phyloP scores from a whole-genome alignment of 108 stramenopile species.

The Cyclostephanos tholiformis region DNA sequence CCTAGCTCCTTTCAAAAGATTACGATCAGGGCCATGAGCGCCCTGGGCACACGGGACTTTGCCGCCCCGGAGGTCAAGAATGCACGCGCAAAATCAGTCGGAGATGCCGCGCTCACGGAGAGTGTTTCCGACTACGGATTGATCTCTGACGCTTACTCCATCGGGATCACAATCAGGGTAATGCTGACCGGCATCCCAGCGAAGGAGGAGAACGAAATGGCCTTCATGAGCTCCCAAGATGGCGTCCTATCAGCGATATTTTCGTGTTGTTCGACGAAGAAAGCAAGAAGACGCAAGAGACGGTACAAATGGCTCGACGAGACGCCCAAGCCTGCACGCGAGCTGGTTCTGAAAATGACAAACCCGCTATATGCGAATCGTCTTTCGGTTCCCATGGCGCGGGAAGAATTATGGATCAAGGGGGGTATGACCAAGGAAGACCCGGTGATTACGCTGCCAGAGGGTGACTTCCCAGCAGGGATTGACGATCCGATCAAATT shows the following conservation, averaged over 20 bases:
- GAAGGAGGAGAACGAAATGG: slow-evolving; percentile 45
- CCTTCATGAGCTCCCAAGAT: slow-evolving; percentile 24
- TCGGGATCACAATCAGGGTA: slow-evolving; percentile 78
- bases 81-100: slow-evolving; percentile 18
- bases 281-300: slow-evolving; percentile 15
- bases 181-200: slow-evolving; percentile 82
- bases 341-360: slow-evolving; percentile 64
- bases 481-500: slow-evolving; percentile 75
- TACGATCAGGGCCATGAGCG: slow-evolving; percentile 50
- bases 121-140: slow-evolving; percentile 87
- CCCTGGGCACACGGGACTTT: slow-evolving; percentile 77
- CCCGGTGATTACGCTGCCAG: slow-evolving; percentile 42
- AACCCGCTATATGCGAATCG: slow-evolving; percentile 70
- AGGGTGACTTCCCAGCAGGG: slow-evolving; percentile 62
- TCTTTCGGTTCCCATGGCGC: slow-evolving; percentile 76
- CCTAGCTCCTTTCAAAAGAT: slow-evolving; percentile 11
- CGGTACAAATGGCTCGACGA: slow-evolving; percentile 50
- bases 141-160: slow-evolving; percentile 82
- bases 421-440: slow-evolving; percentile 48
- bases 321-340: slow-evolving; percentile 66
- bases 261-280: slow-evolving; percentile 30
- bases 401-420: slow-evolving; percentile 75
- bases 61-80: slow-evolving; percentile 76
- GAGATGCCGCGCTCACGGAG: slow-evolving; percentile 50
- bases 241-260: slow-evolving; percentile 24